Evolutionary conservation across 352 stramenopile genomes (phyloP).

Genomic region (Phytophthora tentaculata): DNA sequence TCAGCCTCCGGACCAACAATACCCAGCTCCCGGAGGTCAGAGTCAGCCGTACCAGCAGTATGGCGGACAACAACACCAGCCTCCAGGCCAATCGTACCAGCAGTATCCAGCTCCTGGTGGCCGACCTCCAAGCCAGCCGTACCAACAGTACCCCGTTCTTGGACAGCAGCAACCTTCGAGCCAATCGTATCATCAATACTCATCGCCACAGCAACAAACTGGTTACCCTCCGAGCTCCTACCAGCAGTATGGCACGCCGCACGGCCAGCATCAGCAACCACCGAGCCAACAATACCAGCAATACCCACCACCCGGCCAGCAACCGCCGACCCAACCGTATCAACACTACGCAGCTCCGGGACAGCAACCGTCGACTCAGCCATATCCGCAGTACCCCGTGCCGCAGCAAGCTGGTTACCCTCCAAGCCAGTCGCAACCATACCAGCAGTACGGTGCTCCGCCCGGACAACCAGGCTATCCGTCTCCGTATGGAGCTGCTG

Average conservation of each 20-base stretch:
- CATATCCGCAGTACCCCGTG: constrained; percentile 17
- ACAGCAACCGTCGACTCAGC: constrained; percentile 16
- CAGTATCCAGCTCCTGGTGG: constrained; percentile 8
- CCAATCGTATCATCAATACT: constrained; percentile 32
- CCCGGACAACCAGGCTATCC: constrained; percentile 38
- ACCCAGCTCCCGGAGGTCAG: constrained; percentile 3
- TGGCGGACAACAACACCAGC: constrained; percentile 3
- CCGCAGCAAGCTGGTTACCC: constrained; percentile 11
- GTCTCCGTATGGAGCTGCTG: constrained; percentile 38
- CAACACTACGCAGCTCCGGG: constrained; percentile 11
- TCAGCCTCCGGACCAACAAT: constrained; percentile 13
- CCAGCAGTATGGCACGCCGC: constrained; percentile 5
- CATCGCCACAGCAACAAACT: constrained; percentile 10
- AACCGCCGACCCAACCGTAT: constrained; percentile 3
- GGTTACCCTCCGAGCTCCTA: constrained; percentile 5
- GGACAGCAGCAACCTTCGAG: constrained; percentile 27
- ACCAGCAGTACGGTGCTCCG: constrained; percentile 14
- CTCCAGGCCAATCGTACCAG: constrained; percentile 9
- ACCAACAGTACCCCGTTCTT: constrained; percentile 34
- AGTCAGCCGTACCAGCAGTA: constrained; percentile 14
- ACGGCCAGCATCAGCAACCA: constrained; percentile 9
- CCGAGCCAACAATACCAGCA: constrained; percentile 10
- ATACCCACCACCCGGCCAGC: constrained; percentile 9
- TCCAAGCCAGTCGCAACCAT: constrained; percentile 10
- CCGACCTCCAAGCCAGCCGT: constrained; percentile 13